Evolutionary conservation across 2,329 filamentous ascomycete species (phyloP).

Genomic region (Lasiodiplodia citricola): DNA sequence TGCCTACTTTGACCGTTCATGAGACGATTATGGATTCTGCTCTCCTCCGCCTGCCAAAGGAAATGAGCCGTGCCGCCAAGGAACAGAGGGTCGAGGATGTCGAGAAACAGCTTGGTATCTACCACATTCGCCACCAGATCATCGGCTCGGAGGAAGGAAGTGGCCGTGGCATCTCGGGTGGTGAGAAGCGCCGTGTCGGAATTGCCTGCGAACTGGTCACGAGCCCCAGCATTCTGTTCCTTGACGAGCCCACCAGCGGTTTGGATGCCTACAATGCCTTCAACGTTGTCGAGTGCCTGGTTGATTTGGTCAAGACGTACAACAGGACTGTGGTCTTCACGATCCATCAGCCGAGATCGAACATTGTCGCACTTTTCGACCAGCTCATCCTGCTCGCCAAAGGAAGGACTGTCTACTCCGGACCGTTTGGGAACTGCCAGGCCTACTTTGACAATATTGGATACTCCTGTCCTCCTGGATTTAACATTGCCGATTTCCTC

Average conservation of each 20-base stretch:
- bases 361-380: conserved; percentile 97
- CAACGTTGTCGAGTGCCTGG: conserved; percentile 95
- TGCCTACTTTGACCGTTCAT: conserved; percentile 94
- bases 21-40: conserved; percentile 97
- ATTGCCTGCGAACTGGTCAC: conserved; percentile 98
- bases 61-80: conserved; percentile 88
- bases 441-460: conserved; percentile 90
- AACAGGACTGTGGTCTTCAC: conserved; percentile 98
- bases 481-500: conserved; percentile 98
- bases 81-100: conserved; percentile 91
- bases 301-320: conserved; percentile 93
- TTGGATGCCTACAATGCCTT: conserved; percentile 97
- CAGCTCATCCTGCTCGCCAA: conserved; percentile 88
- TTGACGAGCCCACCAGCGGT: conserved; percentile 96
- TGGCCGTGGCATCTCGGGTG: conserved; percentile 93
- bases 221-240: conserved; percentile 93
- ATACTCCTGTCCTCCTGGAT: conserved; percentile 91
- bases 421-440: conserved; percentile 86
- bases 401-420: conserved; percentile 90
- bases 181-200: conserved; percentile 93
- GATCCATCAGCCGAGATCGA: conserved; percentile 96
- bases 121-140: conserved; percentile 89
- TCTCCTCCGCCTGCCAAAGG: conserved; percentile 84
- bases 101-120: conserved; percentile 93
- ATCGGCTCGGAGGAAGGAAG: conserved; percentile 96